Evolutionary conservation across 2,329 filamentous ascomycete genomes (phyloP), one percentile per base, ranked within the genome.

Genomic region (Trichophyton rubrum): DNA sequence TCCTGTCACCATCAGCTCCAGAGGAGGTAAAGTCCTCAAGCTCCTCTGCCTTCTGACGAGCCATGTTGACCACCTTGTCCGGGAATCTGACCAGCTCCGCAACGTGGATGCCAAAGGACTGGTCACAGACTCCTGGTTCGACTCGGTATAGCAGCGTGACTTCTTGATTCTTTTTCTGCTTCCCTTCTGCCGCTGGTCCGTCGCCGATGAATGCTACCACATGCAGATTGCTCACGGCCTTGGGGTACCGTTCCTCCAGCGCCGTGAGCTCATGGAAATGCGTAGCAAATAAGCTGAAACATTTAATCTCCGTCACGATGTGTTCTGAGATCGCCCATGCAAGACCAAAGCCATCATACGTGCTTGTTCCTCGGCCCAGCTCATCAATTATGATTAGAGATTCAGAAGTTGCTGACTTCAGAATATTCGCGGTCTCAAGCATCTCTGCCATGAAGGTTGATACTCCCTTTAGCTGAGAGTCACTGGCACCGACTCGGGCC

Each of bases 371-470:
- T 63, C 93, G 89, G 57, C 93, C 93, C 1, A 99, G 84, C 73
- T 99, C 93, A 73, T 99, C 95, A 67, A 99, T 96, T 73, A 99
- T 97, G 75, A 99, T 97, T 59, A 99, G 82, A 3, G 90, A 96
- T 71, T 99, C 93, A 35, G 87, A 85, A 0, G 93, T 99, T 1
- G 93, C 93, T 0, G 90, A 95, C 76, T 97, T 97, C 70, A 99
- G 85, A 65, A 99, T 99, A 72, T 97, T 97, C 66, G 93, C 90
- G 1, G 93, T 99, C 73, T 99, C 93, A 22, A 99, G 82, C 93
- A 99, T 99, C 77, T 99, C 93, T 1, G 93, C 93, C 95, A 99
- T 99, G 74, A 99, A 99, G 0, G 93, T 99, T 2, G 90, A 96
- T 1, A 99, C 93, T 40, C 93, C 93, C 75, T 97, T 97, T 64